A percentile compares a stretch with the other conserved stretches of the same genome.
Conservation (phyloP, 305 asterid species). For the Plantago rigida region DNA sequence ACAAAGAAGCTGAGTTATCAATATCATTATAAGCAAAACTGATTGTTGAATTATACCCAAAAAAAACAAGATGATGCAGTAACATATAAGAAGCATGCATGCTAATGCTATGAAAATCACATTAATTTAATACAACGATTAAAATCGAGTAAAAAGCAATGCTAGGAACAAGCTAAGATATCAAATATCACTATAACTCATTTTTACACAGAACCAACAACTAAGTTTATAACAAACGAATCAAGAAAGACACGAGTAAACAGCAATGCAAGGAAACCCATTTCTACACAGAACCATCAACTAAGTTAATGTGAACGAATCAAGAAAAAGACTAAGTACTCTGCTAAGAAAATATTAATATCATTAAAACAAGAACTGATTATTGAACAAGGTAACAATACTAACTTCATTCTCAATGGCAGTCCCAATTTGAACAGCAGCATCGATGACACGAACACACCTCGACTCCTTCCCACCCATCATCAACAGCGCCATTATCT, state of each 20-base stretch:
- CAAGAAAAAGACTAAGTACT: not conserved
- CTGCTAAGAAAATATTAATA: not conserved
- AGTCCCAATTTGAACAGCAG: slow-evolving; percentile 72
- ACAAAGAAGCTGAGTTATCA: no score
- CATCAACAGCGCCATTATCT: slow-evolving; percentile 80
- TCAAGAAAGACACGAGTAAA: not conserved
- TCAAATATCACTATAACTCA: no score
- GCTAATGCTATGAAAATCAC: no score
- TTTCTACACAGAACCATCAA: not conserved
- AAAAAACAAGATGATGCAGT: no score
- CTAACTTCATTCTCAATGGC: slow-evolving; percentile 89
- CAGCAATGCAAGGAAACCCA: no score
- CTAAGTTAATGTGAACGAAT: not conserved
- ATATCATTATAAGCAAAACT: no score
- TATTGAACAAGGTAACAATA: not conserved
- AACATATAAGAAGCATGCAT: no score
- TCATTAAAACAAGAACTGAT: not conserved
- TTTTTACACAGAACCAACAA: not conserved
- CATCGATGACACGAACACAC: slow-evolving; percentile 77
- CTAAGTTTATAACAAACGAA: not conserved
- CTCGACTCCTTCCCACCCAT: slow-evolving; percentile 72
- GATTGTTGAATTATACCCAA: no score
- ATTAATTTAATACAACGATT: no score
- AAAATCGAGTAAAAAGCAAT: no score
- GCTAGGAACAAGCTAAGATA: no score